Percentiles rank a stretch among this genome's conserved stretches.
These are phyloP conservation scores for Linnemannia schmuckeri DNA, from an alignment of 192 early-diverging fungal species.

Conservation along the genomic window DNA sequence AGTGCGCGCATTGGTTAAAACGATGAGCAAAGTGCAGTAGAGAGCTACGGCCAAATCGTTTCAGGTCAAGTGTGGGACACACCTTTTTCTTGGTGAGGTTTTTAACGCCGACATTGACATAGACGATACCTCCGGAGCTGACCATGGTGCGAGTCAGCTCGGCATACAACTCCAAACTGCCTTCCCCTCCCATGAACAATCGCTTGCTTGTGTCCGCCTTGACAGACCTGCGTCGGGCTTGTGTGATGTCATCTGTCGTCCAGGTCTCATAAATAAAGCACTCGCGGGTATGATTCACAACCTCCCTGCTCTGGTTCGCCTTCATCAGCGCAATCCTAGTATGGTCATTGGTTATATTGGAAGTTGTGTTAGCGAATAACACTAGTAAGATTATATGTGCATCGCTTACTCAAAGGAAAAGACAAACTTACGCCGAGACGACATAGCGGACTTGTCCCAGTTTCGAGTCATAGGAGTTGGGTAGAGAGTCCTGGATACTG, in stretches of 20 bases:
- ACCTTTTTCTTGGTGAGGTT: slow-evolving; percentile 55
- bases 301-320: slow-evolving; percentile 35
- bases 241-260: slow-evolving; percentile 48
- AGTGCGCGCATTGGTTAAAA: no score
- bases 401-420: no score
- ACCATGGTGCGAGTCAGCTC: slow-evolving; percentile 56
- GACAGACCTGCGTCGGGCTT: slow-evolving; percentile 38
- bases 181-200: slow-evolving; percentile 52
- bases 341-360: not conserved
- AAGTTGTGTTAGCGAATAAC: no score
- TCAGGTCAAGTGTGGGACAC: not conserved
- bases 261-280: slow-evolving; percentile 55
- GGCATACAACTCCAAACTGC: slow-evolving; percentile 50
- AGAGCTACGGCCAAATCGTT: no score
- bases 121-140: slow-evolving; percentile 48
- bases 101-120: slow-evolving; percentile 50
- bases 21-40: no score
- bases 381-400: no score
- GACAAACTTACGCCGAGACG: slow-evolving; percentile 42
- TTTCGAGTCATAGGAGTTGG: slow-evolving; percentile 51
- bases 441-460: slow-evolving; percentile 49
- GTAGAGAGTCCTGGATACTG: slow-evolving; percentile 45
- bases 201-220: slow-evolving; percentile 55
- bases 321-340: slow-evolving; percentile 38
- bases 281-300: slow-evolving; percentile 49